Conservation (phyloP, 177 flowering plant genomes). For the Vitis hybrid region DNA sequence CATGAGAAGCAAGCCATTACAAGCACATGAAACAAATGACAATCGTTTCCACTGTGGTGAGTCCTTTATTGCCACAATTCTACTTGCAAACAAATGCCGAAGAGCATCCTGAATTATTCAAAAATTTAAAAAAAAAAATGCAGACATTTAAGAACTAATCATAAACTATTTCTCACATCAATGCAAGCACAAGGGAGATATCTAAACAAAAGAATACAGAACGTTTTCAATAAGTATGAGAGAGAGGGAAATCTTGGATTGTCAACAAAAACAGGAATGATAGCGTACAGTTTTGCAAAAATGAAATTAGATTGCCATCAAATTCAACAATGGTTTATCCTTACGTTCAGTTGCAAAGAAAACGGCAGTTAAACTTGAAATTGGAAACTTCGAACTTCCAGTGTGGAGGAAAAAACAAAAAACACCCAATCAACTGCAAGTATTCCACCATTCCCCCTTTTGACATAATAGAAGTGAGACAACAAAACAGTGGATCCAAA, state of each 20-base stretch:
- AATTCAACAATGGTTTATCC: no score
- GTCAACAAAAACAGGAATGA: no score
- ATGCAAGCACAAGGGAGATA: not conserved
- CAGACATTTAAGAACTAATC: no score
- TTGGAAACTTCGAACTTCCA: no score
- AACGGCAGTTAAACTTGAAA: not conserved
- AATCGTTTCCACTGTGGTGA: conserved; percentile 85
- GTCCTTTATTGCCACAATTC: conserved; percentile 80
- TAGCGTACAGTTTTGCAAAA: no score
- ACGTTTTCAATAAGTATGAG: no score
- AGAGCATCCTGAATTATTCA: conserved; percentile 69
- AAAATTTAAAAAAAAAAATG: not conserved
- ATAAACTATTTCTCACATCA: no score
- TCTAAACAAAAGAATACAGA: not conserved
- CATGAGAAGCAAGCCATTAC: conserved; percentile 81
- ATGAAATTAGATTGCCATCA: no score
- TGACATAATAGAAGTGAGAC: not conserved
- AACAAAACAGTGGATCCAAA: not conserved
- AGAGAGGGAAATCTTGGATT: no score
- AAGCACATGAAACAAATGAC: conserved; percentile 82
- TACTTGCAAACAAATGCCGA: conserved; percentile 91
- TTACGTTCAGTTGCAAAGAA: not conserved
- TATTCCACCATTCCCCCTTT: no score
- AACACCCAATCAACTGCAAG: not conserved
- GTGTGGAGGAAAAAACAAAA: not conserved